A percentile compares a stretch with the other conserved stretches of the same genome.
These are phyloP conservation scores for Exophiala lecanii-corni DNA, from an alignment of 2,329 filamentous ascomycete species.

Conservation along the genomic window DNA sequence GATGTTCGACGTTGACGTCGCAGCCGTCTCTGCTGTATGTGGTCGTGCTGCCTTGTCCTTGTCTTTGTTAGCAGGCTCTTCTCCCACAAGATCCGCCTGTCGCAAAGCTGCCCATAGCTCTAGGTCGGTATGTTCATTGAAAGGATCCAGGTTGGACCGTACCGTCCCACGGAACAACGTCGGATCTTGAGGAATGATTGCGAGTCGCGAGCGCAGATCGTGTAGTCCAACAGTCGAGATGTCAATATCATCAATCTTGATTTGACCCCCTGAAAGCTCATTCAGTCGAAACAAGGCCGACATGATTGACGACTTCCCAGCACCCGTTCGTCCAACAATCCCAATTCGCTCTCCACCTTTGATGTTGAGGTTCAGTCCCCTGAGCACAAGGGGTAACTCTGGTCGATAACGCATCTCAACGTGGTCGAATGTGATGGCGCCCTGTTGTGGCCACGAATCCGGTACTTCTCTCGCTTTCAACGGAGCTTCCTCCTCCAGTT, in stretches of 20 bases:
- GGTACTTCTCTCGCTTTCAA: constrained; percentile 68
- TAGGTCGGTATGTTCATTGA: constrained; percentile 42
- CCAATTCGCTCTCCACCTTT: constrained; percentile 45
- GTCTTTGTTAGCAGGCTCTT: constrained; percentile 42
- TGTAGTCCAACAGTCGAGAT: constrained; percentile 39
- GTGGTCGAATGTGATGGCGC: constrained; percentile 71
- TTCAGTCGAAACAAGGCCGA: constrained; percentile 42
- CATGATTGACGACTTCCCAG: constrained; percentile 45
- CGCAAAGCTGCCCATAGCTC: constrained; percentile 45
- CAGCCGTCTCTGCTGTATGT: constrained; percentile 15
- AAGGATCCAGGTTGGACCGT: constrained; percentile 43
- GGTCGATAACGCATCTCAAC: constrained; percentile 75
- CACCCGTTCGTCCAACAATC: constrained; percentile 43
- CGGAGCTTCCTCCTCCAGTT: constrained; percentile 85
- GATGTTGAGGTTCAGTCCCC: constrained; percentile 53
- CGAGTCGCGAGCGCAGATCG: constrained; percentile 39
- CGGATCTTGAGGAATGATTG: constrained; percentile 45
- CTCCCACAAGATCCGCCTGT: constrained; percentile 43
- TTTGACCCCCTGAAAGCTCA: constrained; percentile 37
- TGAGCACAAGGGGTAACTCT: constrained; percentile 67
- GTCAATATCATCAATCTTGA: constrained; percentile 42
- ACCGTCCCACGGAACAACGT: constrained; percentile 42
- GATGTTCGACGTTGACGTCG: constrained; percentile 21
- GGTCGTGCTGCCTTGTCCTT: constrained; percentile 46
- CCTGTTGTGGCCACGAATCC: constrained; percentile 76